A percentile compares a stretch with the other conserved stretches of the same genome.
These are phyloP conservation scores for Trichomonas tenax DNA, from an alignment of 208 protist genomes.

Conservation along the genomic window DNA sequence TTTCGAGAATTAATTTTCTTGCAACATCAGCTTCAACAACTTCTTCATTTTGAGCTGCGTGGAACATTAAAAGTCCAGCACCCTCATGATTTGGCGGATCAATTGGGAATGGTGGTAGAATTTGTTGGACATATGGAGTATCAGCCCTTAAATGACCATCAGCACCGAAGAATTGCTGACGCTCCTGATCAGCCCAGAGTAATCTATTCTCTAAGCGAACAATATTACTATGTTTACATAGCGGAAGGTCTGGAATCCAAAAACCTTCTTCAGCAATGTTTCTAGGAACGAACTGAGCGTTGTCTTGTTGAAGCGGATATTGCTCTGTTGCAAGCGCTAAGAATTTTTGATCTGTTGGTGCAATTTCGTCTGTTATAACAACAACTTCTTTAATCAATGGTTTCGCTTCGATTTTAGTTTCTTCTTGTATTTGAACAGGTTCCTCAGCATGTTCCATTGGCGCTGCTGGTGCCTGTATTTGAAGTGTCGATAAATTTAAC, in stretches of 20 bases:
- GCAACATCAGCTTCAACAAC: background rate
- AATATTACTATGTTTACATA: background rate
- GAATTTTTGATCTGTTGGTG: background rate
- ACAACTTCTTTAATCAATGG: background rate
- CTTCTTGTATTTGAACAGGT: background rate
- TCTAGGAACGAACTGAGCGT: background rate
- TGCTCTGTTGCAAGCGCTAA: background rate
- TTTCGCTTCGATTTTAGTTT: background rate
- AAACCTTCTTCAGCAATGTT: background rate
- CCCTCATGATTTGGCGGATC: background rate
- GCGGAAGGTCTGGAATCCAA: constrained; percentile 8
- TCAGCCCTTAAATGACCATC: background rate
- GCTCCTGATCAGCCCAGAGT: background rate
- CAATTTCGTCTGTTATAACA: background rate
- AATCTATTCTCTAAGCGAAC: background rate
- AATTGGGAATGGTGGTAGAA: background rate
- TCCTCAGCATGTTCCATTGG: background rate
- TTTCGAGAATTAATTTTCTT: background rate
- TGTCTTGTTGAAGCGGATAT: background rate
- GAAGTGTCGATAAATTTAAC: background rate
- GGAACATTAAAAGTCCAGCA: background rate
- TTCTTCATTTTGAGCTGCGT: background rate
- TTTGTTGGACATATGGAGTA: background rate
- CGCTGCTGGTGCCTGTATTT: background rate
- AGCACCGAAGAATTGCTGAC: background rate